A percentile compares a stretch with the other conserved stretches of the same genome.
These are phyloP conservation scores for Asterella californica DNA, from an alignment of 225 moss, liverwort and hornwort species.

Conservation along the genomic window DNA sequence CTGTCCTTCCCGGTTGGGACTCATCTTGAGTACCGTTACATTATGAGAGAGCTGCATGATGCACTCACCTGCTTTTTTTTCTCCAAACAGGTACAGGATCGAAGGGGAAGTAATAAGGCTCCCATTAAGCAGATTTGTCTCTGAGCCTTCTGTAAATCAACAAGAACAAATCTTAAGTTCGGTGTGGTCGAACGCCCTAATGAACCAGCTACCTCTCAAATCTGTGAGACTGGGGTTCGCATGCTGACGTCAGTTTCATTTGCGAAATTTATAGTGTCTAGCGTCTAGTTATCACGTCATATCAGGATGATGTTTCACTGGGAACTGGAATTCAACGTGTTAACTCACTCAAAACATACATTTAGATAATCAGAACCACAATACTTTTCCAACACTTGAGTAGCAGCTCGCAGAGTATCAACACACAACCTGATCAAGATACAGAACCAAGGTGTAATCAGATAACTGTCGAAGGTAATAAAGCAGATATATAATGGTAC, in stretches of 20 bases:
- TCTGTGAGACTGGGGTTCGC: background rate
- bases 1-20: background rate
- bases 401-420: slow-evolving; percentile 25
- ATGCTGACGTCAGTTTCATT: background rate
- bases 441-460: background rate
- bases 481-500: background rate
- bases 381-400: slow-evolving; percentile 23
- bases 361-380: background rate
- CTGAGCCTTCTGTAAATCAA: slow-evolving; percentile 25
- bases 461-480: background rate
- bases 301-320: background rate
- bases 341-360: background rate
- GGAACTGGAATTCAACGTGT: background rate
- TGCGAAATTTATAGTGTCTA: background rate
- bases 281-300: background rate
- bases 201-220: background rate
- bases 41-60: background rate
- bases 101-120: slow-evolving; percentile 45
- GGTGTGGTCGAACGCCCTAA: background rate
- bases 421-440: slow-evolving; percentile 34
- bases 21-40: background rate
- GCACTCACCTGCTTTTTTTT: slow-evolving; percentile 43
- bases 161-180: background rate
- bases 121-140: slow-evolving; percentile 28
- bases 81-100: slow-evolving; percentile 33